These are phyloP conservation scores for Brettanomyces naardenensis DNA, from an alignment of 805 yeast species.

Conservation along the genomic window DNA sequence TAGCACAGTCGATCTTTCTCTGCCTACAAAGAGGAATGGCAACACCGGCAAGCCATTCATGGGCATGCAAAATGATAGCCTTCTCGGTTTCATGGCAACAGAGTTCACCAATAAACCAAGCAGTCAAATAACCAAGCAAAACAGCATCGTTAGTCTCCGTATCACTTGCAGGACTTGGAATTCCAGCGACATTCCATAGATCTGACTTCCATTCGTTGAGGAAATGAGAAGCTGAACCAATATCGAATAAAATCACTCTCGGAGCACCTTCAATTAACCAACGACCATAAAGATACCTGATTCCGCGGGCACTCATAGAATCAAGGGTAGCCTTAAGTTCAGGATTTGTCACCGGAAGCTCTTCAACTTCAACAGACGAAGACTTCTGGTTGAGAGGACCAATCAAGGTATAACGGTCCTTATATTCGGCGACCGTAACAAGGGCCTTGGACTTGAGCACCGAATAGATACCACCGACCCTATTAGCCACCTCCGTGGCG, in stretches of 20 bases:
- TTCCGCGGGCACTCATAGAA: slow-evolving; percentile 77
- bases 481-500: slow-evolving; percentile 95
- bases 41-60: slow-evolving; percentile 98
- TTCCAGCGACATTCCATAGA: slow-evolving; percentile 84
- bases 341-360: slow-evolving; percentile 40
- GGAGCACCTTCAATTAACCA: slow-evolving; percentile 99
- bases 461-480: slow-evolving; percentile 97
- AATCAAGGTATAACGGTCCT: slow-evolving; percentile 74
- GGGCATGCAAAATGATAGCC: slow-evolving; percentile 91
- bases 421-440: slow-evolving; percentile 88
- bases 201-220: slow-evolving; percentile 93
- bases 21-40: slow-evolving; percentile 89
- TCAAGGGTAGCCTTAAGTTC: slow-evolving; percentile 56
- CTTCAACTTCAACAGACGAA: slow-evolving; percentile 79
- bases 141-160: slow-evolving; percentile 88
- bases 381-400: slow-evolving; percentile 78
- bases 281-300: slow-evolving; percentile 78
- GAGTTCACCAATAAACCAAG: slow-evolving; percentile 95
- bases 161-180: slow-evolving; percentile 89
- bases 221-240: slow-evolving; percentile 59
- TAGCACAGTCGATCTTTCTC: slow-evolving; percentile 86
- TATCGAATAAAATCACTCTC: slow-evolving; percentile 79
- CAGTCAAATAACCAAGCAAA: slow-evolving; percentile 83
- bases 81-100: slow-evolving; percentile 76
- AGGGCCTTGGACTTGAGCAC: slow-evolving; percentile 96